phyloP scores from a whole-genome alignment of 1,284 basidiomycete genomes.

The Pulveroboletus sp. region DNA sequence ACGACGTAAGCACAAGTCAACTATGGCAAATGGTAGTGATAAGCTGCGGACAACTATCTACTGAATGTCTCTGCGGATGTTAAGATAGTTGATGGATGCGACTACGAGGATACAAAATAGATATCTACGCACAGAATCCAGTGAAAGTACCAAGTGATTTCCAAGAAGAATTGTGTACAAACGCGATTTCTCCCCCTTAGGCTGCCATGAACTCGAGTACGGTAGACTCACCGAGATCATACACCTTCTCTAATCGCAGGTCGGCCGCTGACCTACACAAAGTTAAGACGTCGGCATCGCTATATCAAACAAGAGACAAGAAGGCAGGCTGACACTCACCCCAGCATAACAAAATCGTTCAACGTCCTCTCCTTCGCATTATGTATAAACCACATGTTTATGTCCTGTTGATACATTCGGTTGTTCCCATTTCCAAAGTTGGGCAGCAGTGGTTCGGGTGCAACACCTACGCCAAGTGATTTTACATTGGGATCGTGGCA shows the following conservation, averaged over 20 bases:
- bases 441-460: constrained; percentile 28
- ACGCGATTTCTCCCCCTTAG: neutral
- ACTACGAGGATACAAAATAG: no score
- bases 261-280: constrained; percentile 16
- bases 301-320: neutral
- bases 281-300: neutral
- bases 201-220: constrained; percentile 24
- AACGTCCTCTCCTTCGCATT: constrained; percentile 28
- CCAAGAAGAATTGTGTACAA: neutral
- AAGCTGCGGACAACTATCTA: no score
- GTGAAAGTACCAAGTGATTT: no score
- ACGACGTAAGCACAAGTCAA: no score
- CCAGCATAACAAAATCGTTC: constrained; percentile 19
- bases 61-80: no score
- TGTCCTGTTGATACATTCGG: constrained; percentile 24
- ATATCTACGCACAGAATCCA: no score
- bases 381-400: constrained; percentile 27
- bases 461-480: constrained; percentile 10
- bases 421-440: constrained; percentile 23
- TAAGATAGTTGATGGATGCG: no score
- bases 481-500: neutral
- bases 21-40: no score
- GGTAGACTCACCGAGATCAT: neutral
- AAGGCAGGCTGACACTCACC: constrained; percentile 8
- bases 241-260: no score